Conservation (phyloP, 345 rosid genomes). For the Mangifera indica region DNA sequence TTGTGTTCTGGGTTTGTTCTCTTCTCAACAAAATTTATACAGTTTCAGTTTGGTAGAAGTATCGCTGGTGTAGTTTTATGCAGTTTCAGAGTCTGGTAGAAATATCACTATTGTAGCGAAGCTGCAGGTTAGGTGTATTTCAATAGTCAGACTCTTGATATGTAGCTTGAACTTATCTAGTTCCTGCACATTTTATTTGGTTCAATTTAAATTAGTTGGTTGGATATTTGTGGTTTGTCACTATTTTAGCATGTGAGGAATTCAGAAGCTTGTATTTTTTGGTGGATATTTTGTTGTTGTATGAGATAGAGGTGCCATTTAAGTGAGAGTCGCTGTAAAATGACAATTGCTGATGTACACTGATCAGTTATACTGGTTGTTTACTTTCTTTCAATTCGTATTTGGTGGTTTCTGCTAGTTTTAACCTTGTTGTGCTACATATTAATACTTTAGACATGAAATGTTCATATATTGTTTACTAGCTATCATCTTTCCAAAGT, state of each 20-base stretch:
- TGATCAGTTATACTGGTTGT: background rate
- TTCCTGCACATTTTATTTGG: background rate
- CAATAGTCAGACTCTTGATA: background rate
- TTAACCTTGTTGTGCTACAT: background rate
- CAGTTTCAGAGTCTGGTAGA: background rate
- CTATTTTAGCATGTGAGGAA: background rate
- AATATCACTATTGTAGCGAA: background rate
- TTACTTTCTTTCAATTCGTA: background rate
- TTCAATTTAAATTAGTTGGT: background rate
- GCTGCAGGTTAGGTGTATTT: background rate
- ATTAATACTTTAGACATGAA: background rate
- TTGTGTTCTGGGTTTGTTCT: background rate
- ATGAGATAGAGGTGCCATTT: background rate
- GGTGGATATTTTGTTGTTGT: background rate
- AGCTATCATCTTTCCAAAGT: background rate
- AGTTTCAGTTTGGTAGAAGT: background rate
- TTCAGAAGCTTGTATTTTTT: constrained; percentile 2
- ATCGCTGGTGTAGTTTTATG: background rate
- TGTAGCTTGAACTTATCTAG: background rate
- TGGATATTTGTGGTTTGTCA: background rate
- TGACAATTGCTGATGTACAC: constrained; percentile 8
- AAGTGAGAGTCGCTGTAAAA: background rate
- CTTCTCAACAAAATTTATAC: background rate
- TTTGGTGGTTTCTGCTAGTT: constrained; percentile 3
- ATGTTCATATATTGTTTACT: background rate